Evolutionary conservation across 1,284 basidiomycete species (phyloP).

Genomic region (Cutaneotrichosporon daszewskae): DNA sequence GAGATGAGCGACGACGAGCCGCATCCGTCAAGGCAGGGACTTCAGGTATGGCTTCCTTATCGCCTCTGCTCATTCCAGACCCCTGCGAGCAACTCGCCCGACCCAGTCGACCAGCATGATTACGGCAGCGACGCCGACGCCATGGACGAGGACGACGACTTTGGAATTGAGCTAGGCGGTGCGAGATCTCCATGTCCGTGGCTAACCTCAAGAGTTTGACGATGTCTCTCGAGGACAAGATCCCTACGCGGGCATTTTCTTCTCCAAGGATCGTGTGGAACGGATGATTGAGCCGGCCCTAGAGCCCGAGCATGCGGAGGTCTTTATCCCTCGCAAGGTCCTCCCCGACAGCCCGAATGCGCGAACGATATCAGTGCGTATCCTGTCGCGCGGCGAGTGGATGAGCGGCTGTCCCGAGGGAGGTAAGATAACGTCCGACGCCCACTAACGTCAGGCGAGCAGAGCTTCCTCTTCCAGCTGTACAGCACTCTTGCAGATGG

Average conservation of each 20-base stretch:
- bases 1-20: constrained; percentile 46
- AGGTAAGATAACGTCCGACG: constrained; percentile 19
- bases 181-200: constrained; percentile 31
- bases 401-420: constrained; percentile 94
- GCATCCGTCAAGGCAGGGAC: constrained; percentile 1
- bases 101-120: constrained; percentile 35
- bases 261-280: constrained; percentile 80
- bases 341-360: not conserved
- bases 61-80: not conserved
- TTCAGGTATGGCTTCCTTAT: not conserved
- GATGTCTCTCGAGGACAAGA: constrained; percentile 52
- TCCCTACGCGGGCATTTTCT: constrained; percentile 85
- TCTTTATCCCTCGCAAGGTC: not conserved
- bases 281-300: constrained; percentile 76
- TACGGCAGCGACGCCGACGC: constrained; percentile 38
- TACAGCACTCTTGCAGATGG: constrained; percentile 66
- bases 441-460: constrained; percentile 56
- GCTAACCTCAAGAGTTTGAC: constrained; percentile 19
- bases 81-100: not conserved
- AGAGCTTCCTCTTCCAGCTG: constrained; percentile 75
- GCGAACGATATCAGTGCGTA: constrained; percentile 48
- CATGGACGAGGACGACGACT: constrained; percentile 10
- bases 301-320: constrained; percentile 37
- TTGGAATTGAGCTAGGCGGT: constrained; percentile 24
- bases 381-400: constrained; percentile 85